Base-by-base conservation (phyloP, 768 basidiomycete species). In the Lactarius akahatsu region DNA sequence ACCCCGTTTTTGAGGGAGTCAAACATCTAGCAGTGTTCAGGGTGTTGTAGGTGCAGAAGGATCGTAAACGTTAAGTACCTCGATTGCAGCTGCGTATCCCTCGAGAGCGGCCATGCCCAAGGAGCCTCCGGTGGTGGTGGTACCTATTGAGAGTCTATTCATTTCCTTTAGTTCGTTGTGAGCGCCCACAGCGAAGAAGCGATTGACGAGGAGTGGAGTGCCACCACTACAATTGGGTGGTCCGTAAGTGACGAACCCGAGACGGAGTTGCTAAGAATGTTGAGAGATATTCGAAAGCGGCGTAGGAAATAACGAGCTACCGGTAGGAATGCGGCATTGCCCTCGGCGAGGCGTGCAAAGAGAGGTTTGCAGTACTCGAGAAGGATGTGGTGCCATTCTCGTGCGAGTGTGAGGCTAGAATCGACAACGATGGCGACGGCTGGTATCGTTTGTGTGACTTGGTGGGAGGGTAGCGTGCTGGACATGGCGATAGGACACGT, bases 171-270 rank as follows among this genome's bases (percentile, higher is more conserved):
- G 56, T 32, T 73, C 68, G n/a, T 55, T 60, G 38, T 50, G 23
- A 18, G 61, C 41, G 43, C 28, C 32, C 23, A 15, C n/a, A 16
- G 65, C 30, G 58, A 74, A 74, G 58, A 66, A 71, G 13, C 71
- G 69, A 23, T 64, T 70, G 30, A 67, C 62, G 32, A 73, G 50
- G 41, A 74, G 36, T 18, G 74, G 74, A 2, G 63, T 58, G 16
- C 52, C 66, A 38, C 40, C 59, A 10, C n/a, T n/a, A n/a, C 63
- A 57, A 52, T 74, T 56, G 5, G 64, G 40, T 41, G 68, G 67
- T 8, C 70, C 73, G 30, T 74, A 74, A 13, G 73, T 69, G 50
- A 74, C 64, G 40, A 72, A 62, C 34, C 69, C 73, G 16, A 74
- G 38, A 20, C 67, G 66, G 26, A 71, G 50, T 26, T 62, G 61